Base-by-base conservation (phyloP, 176 grass and related monocot genomes). In the Leersia perrieri region DNA sequence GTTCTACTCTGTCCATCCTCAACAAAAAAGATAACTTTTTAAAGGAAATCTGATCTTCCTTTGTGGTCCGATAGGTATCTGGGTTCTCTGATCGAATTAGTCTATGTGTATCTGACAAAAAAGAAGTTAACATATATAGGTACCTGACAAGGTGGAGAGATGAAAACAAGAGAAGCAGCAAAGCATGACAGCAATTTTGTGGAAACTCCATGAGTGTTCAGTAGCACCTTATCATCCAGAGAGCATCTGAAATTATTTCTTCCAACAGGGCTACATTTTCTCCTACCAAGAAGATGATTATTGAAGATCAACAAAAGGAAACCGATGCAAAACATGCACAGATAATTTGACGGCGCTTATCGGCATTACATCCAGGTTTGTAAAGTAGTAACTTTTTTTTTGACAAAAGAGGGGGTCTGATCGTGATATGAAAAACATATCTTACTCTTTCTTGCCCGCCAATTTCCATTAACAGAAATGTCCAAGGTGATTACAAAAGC, bases 121-220 rank as follows among this genome's bases (percentile, higher is more conserved):
- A 81, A 78, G 9, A 77, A 81, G 13, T 42, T 25, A 60, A 60
- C 14, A 23, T 38, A 22, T 4, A 47, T 33, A 60, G 13, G 65
- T 91, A 95, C 93, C 94, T 90, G 90, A 53, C 63, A 87, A 58
- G 83, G 83, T 75, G 88, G 61, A 63, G 82, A 87, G 53, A 92
- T 1, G 64, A 97, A 55, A 7, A 97, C 1, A 71, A 97, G 60
- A 2, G 83, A 93, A 45, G 94, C 86, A 66, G 94, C 83, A 28
- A 97, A 75, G 85, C 78, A 93, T 0, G 94, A 87, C 18, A 93
- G 23, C 9, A 93, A 13, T 5, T 87, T 80, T 76, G 33, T 93
- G 66, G 88, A 80, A 62, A 83, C 9, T 41, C 41, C 87, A 31
- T 11, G 61, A 2, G 28, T 76, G 3, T 22, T 76, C 8, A 0